phyloP scores from a whole-genome alignment of 2,329 filamentous ascomycete genomes.

The Aspergillus fructus region DNA sequence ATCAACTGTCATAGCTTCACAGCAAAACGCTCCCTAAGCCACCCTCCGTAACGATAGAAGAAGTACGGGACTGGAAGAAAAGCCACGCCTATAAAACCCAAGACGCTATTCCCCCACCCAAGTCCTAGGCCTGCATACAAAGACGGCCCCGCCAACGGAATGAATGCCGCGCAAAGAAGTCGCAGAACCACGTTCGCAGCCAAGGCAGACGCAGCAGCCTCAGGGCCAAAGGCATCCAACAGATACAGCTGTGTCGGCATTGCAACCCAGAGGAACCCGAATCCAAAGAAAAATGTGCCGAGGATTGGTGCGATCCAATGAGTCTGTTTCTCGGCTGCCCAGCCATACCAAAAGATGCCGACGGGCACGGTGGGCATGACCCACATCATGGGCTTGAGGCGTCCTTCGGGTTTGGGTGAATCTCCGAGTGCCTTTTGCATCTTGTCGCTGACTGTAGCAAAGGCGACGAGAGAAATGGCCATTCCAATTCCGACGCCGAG shows the following conservation, averaged over 20 bases:
- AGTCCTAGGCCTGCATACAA: conserved; percentile 61
- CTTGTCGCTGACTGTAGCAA: too few species aligned
- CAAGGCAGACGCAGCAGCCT: conserved; percentile 34
- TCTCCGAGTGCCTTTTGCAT: too few species aligned
- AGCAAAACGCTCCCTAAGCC: too few species aligned
- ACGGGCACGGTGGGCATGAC: conserved; percentile 17
- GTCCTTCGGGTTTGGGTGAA: conserved; percentile 11
- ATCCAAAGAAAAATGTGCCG: conserved; percentile 22
- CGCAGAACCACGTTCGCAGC: conserved; percentile 22
- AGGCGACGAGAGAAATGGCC: too few species aligned
- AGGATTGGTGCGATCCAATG: conserved; percentile 36
- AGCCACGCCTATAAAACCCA: conserved; percentile 50
- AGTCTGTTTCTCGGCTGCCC: conserved; percentile 24
- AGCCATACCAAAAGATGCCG: conserved; percentile 32
- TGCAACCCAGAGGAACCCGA: conserved; percentile 19
- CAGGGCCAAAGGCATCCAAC: conserved; percentile 32
- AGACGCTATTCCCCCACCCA: conserved; percentile 52
- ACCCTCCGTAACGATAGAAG: too few species aligned
- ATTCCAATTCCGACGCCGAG: too few species aligned
- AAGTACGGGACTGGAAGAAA: too few species aligned
- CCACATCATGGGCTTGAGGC: conserved; percentile 20
- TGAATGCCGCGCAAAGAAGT: conserved; percentile 53
- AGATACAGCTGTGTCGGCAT: conserved; percentile 34
- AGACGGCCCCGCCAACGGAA: conserved; percentile 55
- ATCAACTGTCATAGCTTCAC: too few species aligned